Base-by-base conservation (phyloP, 2,329 filamentous ascomycete species). In the Nigrograna mackinnonii region DNA sequence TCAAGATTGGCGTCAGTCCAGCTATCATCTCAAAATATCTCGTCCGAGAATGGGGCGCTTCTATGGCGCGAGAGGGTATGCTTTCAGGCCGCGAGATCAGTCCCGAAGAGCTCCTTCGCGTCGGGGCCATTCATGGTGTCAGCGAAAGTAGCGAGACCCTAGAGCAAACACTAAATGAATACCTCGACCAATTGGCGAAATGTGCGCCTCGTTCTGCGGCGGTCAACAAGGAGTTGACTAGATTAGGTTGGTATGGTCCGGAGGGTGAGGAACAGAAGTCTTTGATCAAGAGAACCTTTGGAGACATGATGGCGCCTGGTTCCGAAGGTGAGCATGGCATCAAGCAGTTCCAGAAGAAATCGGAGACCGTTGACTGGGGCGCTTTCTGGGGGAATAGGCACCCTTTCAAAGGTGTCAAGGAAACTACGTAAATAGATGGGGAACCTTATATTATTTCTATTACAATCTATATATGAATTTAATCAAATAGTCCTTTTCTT, bases 11-110 rank as follows among this genome's bases (percentile, higher is more conserved):
- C 0, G 47, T 73, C 5, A 66, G 62, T 39, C 61, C 70, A 1
- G 70, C 68, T 1, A 64, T 60, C 1, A 71, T 74, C 5, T 73
- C 68, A 2, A 68, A 66, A 39, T 74, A 69, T 39, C 49, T 74
- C 2, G 50, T 69, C 18, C 53, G 70, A 3, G 70, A 72, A 52
- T 70, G 61, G 62, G 68, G 72, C 0, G 7, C 67, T 4, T 39
- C 64, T 1, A 67, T 73, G 37, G 44, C 66, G 1, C 45, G 69
- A 6, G 63, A 69, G 43, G 67, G 66, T 1, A 71, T 74, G 60
- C 51, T 74, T 2, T 64, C 64, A 4, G 65, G 60, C 2, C 56
- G 68, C 6, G 36, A 56, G 1, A 17, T 34, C 9, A 34, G 9
- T 17, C 16, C 16, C 17, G 9, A 9, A 9, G 9, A 28, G 24